Conservation (phyloP, 2,329 filamentous ascomycete species). For the Xylaria sp. region DNA sequence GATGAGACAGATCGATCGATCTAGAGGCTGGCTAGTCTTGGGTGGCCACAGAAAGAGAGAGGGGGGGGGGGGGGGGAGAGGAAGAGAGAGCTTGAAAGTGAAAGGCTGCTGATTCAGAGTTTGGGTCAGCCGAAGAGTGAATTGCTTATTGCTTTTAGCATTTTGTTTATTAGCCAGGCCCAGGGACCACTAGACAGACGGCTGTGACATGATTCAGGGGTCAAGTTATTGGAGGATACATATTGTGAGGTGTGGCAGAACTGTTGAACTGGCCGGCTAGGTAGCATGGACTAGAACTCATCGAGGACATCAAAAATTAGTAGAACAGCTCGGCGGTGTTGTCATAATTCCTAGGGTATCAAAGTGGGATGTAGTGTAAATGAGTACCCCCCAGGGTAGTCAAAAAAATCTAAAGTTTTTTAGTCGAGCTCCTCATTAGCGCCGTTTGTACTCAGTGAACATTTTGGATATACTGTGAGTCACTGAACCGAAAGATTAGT, state of each 20-base stretch:
- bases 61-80: neutral
- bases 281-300: conserved; percentile 4
- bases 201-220: conserved; percentile 34
- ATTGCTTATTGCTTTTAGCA: conserved; percentile 35
- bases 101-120: conserved; percentile 29
- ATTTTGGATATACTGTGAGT: neutral
- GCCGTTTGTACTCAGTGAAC: conserved; percentile 12
- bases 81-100: neutral
- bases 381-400: neutral
- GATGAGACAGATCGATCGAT: conserved; percentile 10
- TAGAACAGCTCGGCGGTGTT: conserved; percentile 1
- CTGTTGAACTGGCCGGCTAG: neutral
- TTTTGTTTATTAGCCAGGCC: conserved; percentile 23
- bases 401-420: conserved; percentile 3
- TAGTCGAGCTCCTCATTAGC: conserved; percentile 9
- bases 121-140: conserved; percentile 12
- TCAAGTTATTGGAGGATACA: conserved; percentile 1
- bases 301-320: conserved; percentile 1
- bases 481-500: neutral
- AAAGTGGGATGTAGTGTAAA: neutral
- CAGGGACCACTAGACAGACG: conserved; percentile 17
- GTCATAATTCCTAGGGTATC: conserved; percentile 14
- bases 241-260: conserved; percentile 10
- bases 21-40: neutral
- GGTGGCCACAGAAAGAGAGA: neutral